A percentile compares a stretch with the other conserved stretches of the same genome.
These are phyloP conservation scores for Chimonanthus salicifolius DNA, from an alignment of 164 flowering plant species.

Conservation along the genomic window DNA sequence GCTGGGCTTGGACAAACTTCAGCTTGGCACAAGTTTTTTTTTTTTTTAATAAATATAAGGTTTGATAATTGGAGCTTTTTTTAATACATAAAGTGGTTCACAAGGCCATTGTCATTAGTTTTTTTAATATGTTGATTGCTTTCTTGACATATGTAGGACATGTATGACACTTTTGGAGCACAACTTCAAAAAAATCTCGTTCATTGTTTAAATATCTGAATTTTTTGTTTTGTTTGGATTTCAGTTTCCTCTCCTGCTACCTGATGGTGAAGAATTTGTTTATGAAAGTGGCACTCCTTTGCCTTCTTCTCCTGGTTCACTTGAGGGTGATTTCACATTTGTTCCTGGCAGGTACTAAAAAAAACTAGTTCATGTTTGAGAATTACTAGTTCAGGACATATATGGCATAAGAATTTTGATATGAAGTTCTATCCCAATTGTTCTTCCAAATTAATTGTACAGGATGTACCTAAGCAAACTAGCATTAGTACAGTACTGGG, in stretches of 20 bases:
- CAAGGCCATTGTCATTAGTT: not conserved
- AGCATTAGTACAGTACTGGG: not conserved
- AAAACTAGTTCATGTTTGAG: not conserved
- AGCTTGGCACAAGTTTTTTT: too few species aligned
- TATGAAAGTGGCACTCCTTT: conserved; percentile 72
- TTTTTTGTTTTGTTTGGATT: conserved; percentile 13
- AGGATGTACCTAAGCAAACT: not conserved
- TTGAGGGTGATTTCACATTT: conserved; percentile 84
- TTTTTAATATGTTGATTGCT: too few species aligned
- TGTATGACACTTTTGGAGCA: not conserved
- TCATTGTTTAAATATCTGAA: not conserved
- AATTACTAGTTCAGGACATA: not conserved
- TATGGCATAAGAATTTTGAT: not conserved
- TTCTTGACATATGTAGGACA: not conserved
- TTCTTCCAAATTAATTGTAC: not conserved
- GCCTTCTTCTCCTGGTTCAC: conserved; percentile 48
- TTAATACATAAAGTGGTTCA: not conserved
- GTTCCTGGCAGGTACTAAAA: conserved; percentile 87
- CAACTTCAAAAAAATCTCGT: not conserved
- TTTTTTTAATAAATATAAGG: too few species aligned
- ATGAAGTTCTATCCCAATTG: not conserved
- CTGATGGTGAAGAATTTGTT: conserved; percentile 67
- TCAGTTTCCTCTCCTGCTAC: conserved; percentile 71
- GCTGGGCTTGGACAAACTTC: too few species aligned
- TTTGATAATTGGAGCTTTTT: too few species aligned